Evolutionary conservation across 2,329 filamentous ascomycete species (phyloP).

Genomic region (Didymella keratinophila): DNA sequence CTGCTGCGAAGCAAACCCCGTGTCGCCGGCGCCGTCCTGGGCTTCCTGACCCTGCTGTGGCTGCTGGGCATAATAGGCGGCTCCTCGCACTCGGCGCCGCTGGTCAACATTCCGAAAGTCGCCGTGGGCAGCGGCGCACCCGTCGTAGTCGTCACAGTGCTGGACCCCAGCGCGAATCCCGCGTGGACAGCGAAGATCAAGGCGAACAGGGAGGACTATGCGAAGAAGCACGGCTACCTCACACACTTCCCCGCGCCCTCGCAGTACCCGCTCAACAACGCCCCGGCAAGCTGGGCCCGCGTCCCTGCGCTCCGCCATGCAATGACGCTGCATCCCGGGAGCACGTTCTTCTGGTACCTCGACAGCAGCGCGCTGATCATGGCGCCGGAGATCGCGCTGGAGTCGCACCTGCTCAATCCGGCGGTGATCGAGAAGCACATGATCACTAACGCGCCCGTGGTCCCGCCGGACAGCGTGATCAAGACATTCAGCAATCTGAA

Average conservation of each 20-base stretch:
- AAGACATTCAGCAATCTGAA: conserved; percentile 88
- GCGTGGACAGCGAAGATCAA: conserved; percentile 76
- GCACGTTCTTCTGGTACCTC: conserved; percentile 85
- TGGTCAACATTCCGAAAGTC: conserved; percentile 35
- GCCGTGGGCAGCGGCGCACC: conserved; percentile 58
- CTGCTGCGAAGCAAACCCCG: conserved; percentile 67
- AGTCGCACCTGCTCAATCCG: conserved; percentile 73
- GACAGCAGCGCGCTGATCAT: conserved; percentile 88
- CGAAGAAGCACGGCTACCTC: conserved; percentile 83
- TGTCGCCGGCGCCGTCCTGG: conserved; percentile 63
- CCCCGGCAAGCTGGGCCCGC: conserved; percentile 72
- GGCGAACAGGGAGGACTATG: conserved; percentile 86
- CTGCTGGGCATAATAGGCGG: conserved; percentile 46
- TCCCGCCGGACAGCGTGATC: conserved; percentile 96
- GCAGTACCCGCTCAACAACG: conserved; percentile 74
- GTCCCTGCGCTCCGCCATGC: conserved; percentile 90
- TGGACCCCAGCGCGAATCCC: conserved; percentile 73
- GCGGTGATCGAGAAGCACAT: conserved; percentile 76
- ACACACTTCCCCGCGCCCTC: conserved; percentile 81
- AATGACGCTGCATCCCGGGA: conserved; percentile 78
- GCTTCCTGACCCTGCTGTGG: conserved; percentile 58
- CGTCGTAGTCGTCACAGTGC: conserved; percentile 82
- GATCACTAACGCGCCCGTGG: conserved; percentile 84
- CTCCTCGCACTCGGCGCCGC: conserved; percentile 24
- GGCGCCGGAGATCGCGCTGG: conserved; percentile 75